Evolutionary conservation across 2,329 filamentous ascomycete species (phyloP).

Genomic region (Diaporthe sp.): DNA sequence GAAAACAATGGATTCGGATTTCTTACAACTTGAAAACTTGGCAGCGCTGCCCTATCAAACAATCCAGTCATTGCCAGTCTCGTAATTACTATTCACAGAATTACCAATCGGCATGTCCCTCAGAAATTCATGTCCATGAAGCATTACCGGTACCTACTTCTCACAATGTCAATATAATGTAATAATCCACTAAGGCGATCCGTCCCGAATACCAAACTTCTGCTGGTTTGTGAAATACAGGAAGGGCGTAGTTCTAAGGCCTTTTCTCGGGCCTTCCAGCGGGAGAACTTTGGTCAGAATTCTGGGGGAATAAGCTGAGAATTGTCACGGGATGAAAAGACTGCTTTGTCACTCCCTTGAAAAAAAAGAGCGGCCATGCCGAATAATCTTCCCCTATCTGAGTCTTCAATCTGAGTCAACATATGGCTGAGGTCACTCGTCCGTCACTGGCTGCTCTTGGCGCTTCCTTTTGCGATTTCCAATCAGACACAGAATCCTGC

Average conservation of each 20-base stretch:
- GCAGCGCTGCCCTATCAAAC: not conserved
- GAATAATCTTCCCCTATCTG: not conserved
- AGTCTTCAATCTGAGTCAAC: constrained; percentile 1
- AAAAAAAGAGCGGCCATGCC: not conserved
- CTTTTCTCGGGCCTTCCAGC: not conserved
- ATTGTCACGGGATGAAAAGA: not conserved
- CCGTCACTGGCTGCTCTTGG: not conserved
- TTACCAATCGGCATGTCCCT: not conserved
- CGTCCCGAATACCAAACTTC: not conserved
- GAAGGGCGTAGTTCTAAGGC: not conserved
- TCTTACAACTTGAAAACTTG: too few relatives aligned
- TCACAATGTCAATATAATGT: too few relatives aligned
- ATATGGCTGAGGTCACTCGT: not conserved
- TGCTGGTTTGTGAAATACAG: not conserved
- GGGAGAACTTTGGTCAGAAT: not conserved
- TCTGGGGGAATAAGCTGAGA: not conserved
- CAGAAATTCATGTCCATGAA: too few relatives aligned
- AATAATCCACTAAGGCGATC: not conserved
- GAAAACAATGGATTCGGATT: too few relatives aligned
- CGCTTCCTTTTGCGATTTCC: not conserved
- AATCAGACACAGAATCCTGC: not conserved
- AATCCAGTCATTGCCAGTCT: not conserved
- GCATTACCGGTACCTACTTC: too few relatives aligned
- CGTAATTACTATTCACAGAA: not conserved
- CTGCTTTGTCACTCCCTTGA: not conserved